phyloP scores from a whole-genome alignment of 176 grass and related monocot species.

The Musa troglodytarum region DNA sequence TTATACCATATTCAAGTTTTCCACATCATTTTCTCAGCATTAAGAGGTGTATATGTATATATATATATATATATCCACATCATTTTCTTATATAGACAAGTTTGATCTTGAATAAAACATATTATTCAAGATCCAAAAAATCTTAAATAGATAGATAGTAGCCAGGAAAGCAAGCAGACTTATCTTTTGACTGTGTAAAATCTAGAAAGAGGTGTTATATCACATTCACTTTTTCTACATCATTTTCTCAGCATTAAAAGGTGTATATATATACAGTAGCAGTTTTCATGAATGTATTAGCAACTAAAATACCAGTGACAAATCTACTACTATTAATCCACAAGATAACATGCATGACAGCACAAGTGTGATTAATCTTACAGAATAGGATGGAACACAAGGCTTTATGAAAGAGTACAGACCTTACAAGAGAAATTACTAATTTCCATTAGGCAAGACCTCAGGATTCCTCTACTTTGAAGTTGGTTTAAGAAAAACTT shows the following conservation, averaged over 20 bases:
- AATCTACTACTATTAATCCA: too few species aligned
- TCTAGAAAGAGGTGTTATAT: not conserved
- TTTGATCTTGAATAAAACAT: not conserved
- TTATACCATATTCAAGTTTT: not conserved
- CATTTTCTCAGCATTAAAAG: not conserved
- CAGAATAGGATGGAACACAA: not conserved
- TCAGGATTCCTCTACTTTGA: conserved; percentile 83
- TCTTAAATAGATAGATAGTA: not conserved
- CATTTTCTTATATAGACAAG: not conserved
- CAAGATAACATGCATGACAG: too few species aligned
- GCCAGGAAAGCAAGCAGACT: not conserved
- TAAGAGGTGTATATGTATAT: too few species aligned
- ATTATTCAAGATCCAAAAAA: not conserved
- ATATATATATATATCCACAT: too few species aligned
- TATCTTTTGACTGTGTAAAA: not conserved
- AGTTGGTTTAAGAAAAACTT: conserved; percentile 92
- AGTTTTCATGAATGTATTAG: not conserved
- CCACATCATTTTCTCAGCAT: not conserved
- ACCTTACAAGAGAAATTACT: conserved; percentile 82
- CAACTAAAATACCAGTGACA: not conserved
- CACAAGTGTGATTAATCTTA: not conserved
- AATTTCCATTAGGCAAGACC: conserved; percentile 70
- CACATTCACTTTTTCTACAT: not conserved
- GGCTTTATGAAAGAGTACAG: conserved; percentile 9
- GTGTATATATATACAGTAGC: not conserved